Evolutionary conservation across 2,329 filamentous ascomycete species (phyloP).

Genomic region (Calycina herbarum): DNA sequence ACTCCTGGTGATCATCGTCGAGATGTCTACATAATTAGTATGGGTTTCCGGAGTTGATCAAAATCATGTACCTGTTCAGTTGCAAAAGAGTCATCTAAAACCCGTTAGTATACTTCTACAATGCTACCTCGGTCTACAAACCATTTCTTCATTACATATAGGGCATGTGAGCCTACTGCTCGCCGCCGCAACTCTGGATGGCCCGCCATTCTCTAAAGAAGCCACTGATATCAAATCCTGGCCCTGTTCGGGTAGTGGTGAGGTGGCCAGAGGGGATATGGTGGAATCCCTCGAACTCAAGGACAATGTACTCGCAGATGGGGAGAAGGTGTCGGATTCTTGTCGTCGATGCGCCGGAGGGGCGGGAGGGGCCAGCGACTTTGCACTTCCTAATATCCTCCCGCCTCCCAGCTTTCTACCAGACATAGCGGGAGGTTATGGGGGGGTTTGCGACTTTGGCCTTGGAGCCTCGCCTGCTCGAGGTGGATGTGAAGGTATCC

Average conservation of each 20-base stretch:
- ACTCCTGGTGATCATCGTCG: conserved; percentile 71
- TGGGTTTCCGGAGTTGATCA: conserved; percentile 31
- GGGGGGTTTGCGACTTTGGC: conserved; percentile 10
- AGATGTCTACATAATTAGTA: conserved; percentile 56
- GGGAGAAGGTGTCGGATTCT: conserved; percentile 47
- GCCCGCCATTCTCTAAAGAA: conserved; percentile 62
- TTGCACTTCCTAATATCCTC: conserved; percentile 84
- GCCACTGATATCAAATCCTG: conserved; percentile 83
- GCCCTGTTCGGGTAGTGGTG: conserved; percentile 66
- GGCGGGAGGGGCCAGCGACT: conserved; percentile 69
- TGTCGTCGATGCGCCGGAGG: conserved; percentile 42
- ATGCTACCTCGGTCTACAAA: conserved; percentile 40
- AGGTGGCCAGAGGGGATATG: conserved; percentile 52
- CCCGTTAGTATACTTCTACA: conserved; percentile 25
- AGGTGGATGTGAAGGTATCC: conserved; percentile 22
- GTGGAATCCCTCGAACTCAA: conserved; percentile 73
- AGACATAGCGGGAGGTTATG: conserved; percentile 58
- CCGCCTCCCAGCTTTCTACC: conserved; percentile 87
- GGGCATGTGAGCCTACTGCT: conserved; percentile 80
- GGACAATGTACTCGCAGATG: conserved; percentile 73
- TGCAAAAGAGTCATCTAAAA: conserved; percentile 83
- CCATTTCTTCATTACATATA: conserved; percentile 99
- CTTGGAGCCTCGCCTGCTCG: conserved; percentile 30
- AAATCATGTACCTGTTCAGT: conserved; percentile 68
- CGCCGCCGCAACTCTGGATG: conserved; percentile 51